Evolutionary conservation across 352 stramenopile species (phyloP), one percentile per base, ranked within the genome.

Genomic region (Globisporangium middletonii): DNA sequence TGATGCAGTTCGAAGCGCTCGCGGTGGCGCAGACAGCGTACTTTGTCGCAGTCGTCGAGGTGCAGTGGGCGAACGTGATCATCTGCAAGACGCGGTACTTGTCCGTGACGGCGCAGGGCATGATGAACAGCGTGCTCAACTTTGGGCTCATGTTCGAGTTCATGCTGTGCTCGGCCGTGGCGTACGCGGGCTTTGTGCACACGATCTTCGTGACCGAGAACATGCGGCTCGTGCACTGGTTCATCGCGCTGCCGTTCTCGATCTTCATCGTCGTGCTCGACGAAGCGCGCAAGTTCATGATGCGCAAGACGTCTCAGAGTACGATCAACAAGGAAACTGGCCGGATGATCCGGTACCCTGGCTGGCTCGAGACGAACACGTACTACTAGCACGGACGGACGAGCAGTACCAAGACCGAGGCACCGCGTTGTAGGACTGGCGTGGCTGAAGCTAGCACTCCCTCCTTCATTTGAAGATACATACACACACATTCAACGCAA

Each of bases 51-150:
- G 66, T 96, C 4, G 82, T 97, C 12, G 71, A 97, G 52, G 84
- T 94, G 48, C 92, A 97, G 60, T 96, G 88, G 81, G 79, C 89
- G 50, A 94, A 97, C 68, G 61, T 97, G 15, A 62, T 98, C 28
- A 95, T 97, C 58, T 97, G 85, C 71, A 97, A 97, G 77, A 98
- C 92, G 42, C 81, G 92, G 9, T 97, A 90, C 71, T 64, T 97
- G 62, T 94, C 79, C 11, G 73, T 98, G n/a, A 62, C 74, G 30
- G 76, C 78, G n/a, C 92, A 98, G 61, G 91, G 92, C 56, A 97
- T 98, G 88, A 65, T 69, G 38, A 98, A 98, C 69, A 84, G 68
- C 41, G 81, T 95, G 60, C 90, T 98, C 63, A 96, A 97, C 68
- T 97, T 97, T 62, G 89, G 88, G 0, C 83, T 98, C 57, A 88